Evolutionary conservation across 2,329 filamentous ascomycete species (phyloP).

Genomic region (Orbilia quercus): DNA sequence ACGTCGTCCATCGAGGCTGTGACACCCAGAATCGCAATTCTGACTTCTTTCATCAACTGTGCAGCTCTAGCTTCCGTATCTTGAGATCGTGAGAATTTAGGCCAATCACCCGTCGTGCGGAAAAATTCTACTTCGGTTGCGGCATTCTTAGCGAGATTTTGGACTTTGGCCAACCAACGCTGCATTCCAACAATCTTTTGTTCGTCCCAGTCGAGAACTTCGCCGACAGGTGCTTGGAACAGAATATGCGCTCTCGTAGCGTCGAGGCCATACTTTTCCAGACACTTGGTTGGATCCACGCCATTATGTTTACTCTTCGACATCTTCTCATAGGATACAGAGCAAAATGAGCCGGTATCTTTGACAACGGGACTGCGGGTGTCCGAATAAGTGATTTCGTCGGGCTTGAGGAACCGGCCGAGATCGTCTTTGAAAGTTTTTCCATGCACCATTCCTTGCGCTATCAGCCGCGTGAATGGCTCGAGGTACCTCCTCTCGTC

Average conservation of each 20-base stretch:
- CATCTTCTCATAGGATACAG: slow-evolving; percentile 80
- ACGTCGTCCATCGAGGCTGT: slow-evolving; percentile 76
- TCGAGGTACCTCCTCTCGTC: slow-evolving; percentile 67
- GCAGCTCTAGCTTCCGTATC: not conserved
- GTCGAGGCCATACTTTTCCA: slow-evolving; percentile 81
- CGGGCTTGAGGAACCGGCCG: slow-evolving; percentile 79
- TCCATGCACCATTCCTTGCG: slow-evolving; percentile 93
- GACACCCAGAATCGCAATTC: slow-evolving; percentile 67
- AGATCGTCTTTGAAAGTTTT: slow-evolving; percentile 80
- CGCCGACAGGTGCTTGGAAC: slow-evolving; percentile 85
- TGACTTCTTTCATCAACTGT: slow-evolving; percentile 21
- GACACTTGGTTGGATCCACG: slow-evolving; percentile 80
- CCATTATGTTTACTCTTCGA: slow-evolving; percentile 95
- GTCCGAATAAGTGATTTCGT: slow-evolving; percentile 74
- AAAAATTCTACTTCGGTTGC: slow-evolving; percentile 38
- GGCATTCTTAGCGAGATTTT: slow-evolving; percentile 61
- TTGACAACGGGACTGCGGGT: slow-evolving; percentile 69
- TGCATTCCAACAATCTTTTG: slow-evolving; percentile 82
- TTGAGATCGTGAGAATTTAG: not conserved
- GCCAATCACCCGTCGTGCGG: slow-evolving; percentile 21
- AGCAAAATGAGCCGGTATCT: slow-evolving; percentile 70
- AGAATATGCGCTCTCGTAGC: slow-evolving; percentile 86
- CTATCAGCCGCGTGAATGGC: slow-evolving; percentile 83
- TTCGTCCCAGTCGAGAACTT: slow-evolving; percentile 89
- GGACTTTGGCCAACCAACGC: slow-evolving; percentile 78